Evolutionary conservation across 495 filamentous ascomycete species (phyloP).

Genomic region (Penicillium canariense): DNA sequence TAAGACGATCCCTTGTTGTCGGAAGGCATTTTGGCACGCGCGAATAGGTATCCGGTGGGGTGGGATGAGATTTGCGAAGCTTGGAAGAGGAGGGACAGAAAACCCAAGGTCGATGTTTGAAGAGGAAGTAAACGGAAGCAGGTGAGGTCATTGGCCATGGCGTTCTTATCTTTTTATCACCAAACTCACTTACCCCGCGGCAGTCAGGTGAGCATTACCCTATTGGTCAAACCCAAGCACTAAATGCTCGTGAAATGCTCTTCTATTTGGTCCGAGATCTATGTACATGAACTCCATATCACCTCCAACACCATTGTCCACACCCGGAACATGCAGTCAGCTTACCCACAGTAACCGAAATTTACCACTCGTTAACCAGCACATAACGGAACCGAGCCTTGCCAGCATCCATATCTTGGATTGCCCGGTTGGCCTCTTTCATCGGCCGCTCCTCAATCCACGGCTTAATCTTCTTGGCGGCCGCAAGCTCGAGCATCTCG

Average conservation of each 20-base stretch:
- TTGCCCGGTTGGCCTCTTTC: conserved; percentile 69
- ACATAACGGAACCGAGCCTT: conserved; percentile 75
- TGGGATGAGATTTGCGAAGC: background rate
- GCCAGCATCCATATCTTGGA: conserved; percentile 66
- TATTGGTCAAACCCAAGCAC: too few relatives aligned
- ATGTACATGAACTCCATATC: too few relatives aligned
- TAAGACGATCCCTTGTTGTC: conserved; percentile 18
- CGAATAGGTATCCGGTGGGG: background rate
- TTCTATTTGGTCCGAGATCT: too few relatives aligned
- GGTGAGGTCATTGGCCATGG: too few relatives aligned
- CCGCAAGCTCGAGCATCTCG: conserved; percentile 79
- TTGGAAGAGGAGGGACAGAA: background rate
- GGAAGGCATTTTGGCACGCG: conserved; percentile 5
- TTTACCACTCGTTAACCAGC: conserved; percentile 56
- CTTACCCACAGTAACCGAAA: background rate
- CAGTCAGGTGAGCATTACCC: too few relatives aligned
- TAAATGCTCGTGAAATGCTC: too few relatives aligned
- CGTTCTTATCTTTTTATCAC: too few relatives aligned
- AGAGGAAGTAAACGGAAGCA: background rate
- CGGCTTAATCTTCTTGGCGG: conserved; percentile 64
- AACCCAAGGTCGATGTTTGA: too few relatives aligned
- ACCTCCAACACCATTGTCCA: too few relatives aligned
- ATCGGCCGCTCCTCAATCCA: conserved; percentile 71
- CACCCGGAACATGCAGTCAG: too few relatives aligned
- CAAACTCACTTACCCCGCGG: too few relatives aligned